These are phyloP conservation scores for Metschnikowia kofuensis DNA, from an alignment of 805 yeast species.

Conservation along the genomic window DNA sequence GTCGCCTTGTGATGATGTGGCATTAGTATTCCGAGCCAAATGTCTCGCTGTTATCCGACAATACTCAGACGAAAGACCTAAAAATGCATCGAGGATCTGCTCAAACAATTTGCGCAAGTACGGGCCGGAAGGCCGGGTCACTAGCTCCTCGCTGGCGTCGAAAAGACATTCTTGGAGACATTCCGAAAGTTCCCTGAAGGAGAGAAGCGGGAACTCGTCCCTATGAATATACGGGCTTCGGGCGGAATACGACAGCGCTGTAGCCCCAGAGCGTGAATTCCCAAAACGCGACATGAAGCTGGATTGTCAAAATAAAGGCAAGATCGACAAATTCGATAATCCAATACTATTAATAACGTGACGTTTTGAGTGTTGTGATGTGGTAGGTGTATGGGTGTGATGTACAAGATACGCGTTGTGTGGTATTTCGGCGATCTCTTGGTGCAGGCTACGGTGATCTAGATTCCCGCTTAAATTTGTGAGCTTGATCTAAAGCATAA, in stretches of 20 bases:
- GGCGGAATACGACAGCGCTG: not conserved
- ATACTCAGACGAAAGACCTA: constrained; percentile 44
- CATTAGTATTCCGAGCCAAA: constrained; percentile 13
- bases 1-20: not conserved
- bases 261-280: not conserved
- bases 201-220: constrained; percentile 63
- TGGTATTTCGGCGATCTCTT: no score
- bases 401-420: no score
- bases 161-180: constrained; percentile 64
- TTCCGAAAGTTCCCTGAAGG: constrained; percentile 52
- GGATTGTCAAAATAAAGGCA: not conserved
- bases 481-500: no score
- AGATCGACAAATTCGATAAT: no score
- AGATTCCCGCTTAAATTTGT: no score
- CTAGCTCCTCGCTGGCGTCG: constrained; percentile 55
- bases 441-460: no score
- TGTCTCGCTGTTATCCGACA: constrained; percentile 20
- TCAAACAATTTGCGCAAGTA: constrained; percentile 55
- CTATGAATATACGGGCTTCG: constrained; percentile 5
- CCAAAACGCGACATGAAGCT: not conserved
- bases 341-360: no score
- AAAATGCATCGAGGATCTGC: constrained; percentile 59
- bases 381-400: no score
- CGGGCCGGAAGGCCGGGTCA: constrained; percentile 55
- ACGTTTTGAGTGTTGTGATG: no score